Percentiles rank a stretch among this genome's conserved stretches.
These are phyloP conservation scores for Umbelopsis ramanniana DNA, from an alignment of 192 early-diverging fungal species.

Conservation along the genomic window DNA sequence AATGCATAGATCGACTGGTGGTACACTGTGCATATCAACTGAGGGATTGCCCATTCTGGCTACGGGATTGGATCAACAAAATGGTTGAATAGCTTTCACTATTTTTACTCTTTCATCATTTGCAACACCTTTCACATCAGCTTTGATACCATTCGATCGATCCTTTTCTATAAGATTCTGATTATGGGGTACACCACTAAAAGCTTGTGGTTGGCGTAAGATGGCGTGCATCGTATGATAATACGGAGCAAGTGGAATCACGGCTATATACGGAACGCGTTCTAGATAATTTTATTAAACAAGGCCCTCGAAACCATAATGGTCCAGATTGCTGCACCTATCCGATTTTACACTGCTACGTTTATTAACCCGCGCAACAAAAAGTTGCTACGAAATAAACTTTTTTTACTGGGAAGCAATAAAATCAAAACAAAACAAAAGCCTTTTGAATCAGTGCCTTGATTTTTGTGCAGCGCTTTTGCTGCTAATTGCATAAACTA, in stretches of 20 bases:
- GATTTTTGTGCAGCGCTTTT: too few species aligned
- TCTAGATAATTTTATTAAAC: neutral
- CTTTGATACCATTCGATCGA: too few species aligned
- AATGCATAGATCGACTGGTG: neutral
- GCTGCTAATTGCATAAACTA: neutral
- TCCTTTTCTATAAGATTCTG: too few species aligned
- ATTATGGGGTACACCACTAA: too few species aligned
- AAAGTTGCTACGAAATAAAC: neutral
- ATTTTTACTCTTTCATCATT: too few species aligned
- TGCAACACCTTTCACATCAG: too few species aligned
- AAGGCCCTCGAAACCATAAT: neutral
- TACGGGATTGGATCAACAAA: neutral
- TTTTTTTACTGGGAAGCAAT: neutral
- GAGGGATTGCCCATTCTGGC: neutral
- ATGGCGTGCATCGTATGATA: too few species aligned
- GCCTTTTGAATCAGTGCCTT: too few species aligned
- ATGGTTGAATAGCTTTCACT: neutral
- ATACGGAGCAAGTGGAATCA: neutral
- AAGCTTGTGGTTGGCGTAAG: too few species aligned
- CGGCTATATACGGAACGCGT: neutral
- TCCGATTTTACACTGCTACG: neutral
- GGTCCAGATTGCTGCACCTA: conserved; percentile 7
- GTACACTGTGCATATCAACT: neutral
- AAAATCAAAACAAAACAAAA: too few species aligned
- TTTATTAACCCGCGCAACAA: neutral